Base-by-base conservation (phyloP, 768 basidiomycete genomes). In the Coprinellus micaceus region DNA sequence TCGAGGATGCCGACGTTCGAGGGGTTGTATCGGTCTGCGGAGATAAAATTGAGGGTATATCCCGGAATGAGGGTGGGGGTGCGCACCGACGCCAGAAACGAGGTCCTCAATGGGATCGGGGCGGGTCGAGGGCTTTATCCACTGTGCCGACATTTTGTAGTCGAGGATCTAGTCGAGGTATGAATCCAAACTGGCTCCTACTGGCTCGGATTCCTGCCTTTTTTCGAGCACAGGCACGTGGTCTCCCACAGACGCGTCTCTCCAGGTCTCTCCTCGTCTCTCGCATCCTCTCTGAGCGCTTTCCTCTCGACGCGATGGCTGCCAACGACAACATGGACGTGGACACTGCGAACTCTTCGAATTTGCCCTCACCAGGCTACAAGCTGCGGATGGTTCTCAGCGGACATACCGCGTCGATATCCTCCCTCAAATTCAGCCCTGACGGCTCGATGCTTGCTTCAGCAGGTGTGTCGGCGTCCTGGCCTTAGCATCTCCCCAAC, bases 1-100 rank as follows among this genome's bases (percentile, higher is more conserved):
- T 98, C 96, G 57, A 98, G 85, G 62, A 94, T 90, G 36, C 84
- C 78, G 57, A 96, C 85, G 70, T 98, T 98, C 52, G 88, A 86
- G 41, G 96, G 96, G 74, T 98, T 98, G 73, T 98, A 98, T 57
- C 96, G 88, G 78, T 98, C 96, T 97, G 57, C 41, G 40, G n/a
- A 52, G 30, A 45, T 56, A 47, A 47, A 44, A 53, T 53, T 56
- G 9, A 49, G 52, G 28, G 49, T 52, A 50, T 56, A 56, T 26
- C 51, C 6, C 37, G 53, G 39, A 17, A 57, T 37, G 28, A 52
- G 13, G 6, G 44, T 12, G 44, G 29, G 22, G 47, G 15, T 19
- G 71, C 90, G 61, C 59, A 91, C 91, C 92, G 46, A 94, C 92
- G 43, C 92, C 92, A 22, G 89, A 91, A 24, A 94, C 92, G 21